Percentiles rank a stretch among this genome's conserved stretches.
Evolutionary conservation across 768 basidiomycete species (phyloP).

Genomic region (Crucibulum laeve): DNA sequence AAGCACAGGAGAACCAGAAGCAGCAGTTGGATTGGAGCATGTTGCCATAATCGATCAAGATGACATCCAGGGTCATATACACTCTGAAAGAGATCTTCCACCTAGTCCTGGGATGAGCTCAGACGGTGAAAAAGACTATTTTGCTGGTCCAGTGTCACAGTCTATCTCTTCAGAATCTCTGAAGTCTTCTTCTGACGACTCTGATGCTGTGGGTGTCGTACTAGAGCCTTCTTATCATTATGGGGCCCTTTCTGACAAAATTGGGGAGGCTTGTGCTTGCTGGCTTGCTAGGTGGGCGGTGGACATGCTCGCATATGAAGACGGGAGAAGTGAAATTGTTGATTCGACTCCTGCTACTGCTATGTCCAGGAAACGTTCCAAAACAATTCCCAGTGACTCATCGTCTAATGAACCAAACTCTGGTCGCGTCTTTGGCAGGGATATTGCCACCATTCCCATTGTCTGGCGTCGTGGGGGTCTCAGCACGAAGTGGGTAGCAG

Average conservation of each 20-base stretch:
- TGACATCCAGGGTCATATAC: conserved; percentile 1
- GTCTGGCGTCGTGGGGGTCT: conserved; percentile 80
- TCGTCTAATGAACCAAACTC: conserved; percentile 5
- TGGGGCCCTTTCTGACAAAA: conserved; percentile 86
- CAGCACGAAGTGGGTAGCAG: conserved; percentile 67
- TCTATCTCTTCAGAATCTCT: conserved; percentile 9
- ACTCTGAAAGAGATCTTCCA: neutral
- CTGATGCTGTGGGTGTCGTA: conserved; percentile 11
- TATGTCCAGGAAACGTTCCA: conserved; percentile 15
- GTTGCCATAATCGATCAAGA: conserved; percentile 51
- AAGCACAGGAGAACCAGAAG: conserved; percentile 40
- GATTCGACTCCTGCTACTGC: conserved; percentile 3
- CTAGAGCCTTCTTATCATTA: conserved; percentile 56
- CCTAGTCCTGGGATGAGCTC: neutral
- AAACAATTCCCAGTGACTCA: conserved; percentile 11
- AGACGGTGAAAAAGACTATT: conserved; percentile 3
- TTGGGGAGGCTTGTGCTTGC: conserved; percentile 84
- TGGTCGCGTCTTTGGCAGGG: conserved; percentile 7
- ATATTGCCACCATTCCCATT: conserved; percentile 28
- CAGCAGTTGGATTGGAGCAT: conserved; percentile 67
- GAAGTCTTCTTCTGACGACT: conserved; percentile 9
- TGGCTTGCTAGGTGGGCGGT: conserved; percentile 86
- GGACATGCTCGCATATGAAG: conserved; percentile 72
- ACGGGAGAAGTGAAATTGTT: conserved; percentile 21
- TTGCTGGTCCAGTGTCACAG: conserved; percentile 1